phyloP scores from a whole-genome alignment of 1,284 basidiomycete genomes.

The Cystobasidiaceae sp. region DNA sequence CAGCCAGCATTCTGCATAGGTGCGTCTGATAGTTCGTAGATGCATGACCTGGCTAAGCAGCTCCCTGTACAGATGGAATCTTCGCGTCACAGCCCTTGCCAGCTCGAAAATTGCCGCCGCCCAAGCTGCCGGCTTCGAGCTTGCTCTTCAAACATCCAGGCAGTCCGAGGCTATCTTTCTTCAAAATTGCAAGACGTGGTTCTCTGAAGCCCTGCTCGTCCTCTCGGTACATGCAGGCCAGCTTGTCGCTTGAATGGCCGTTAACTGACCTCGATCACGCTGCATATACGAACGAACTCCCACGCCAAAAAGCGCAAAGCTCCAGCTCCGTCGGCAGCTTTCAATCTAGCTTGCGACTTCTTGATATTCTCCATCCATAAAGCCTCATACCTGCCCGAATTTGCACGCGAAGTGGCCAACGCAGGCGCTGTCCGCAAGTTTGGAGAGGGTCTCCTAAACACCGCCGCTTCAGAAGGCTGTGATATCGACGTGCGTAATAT shows the following conservation, averaged over 20 bases:
- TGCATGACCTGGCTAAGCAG: not conserved
- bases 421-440: conserved; percentile 27
- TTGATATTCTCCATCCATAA: conserved; percentile 10
- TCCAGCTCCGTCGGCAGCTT: not conserved
- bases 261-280: not conserved
- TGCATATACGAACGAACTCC: not conserved
- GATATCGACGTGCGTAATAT: conserved; percentile 4
- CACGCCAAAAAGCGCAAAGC: conserved; percentile 3
- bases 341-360: not conserved
- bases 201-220: conserved; percentile 8
- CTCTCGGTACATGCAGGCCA: not conserved
- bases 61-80: conserved; percentile 10
- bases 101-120: conserved; percentile 23
- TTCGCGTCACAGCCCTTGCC: conserved; percentile 16
- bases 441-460: conserved; percentile 16
- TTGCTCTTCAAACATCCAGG: conserved; percentile 12
- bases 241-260: not conserved
- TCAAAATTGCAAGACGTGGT: conserved; percentile 23
- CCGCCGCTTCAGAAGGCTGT: conserved; percentile 8
- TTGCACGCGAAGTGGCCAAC: conserved; percentile 28
- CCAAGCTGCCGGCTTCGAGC: conserved; percentile 15
- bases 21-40: not conserved
- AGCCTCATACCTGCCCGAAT: conserved; percentile 16
- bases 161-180: conserved; percentile 25
- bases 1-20: conserved; percentile 22